Conservation (phyloP, 1,284 basidiomycete species). For the Ganoderma sinense region DNA sequence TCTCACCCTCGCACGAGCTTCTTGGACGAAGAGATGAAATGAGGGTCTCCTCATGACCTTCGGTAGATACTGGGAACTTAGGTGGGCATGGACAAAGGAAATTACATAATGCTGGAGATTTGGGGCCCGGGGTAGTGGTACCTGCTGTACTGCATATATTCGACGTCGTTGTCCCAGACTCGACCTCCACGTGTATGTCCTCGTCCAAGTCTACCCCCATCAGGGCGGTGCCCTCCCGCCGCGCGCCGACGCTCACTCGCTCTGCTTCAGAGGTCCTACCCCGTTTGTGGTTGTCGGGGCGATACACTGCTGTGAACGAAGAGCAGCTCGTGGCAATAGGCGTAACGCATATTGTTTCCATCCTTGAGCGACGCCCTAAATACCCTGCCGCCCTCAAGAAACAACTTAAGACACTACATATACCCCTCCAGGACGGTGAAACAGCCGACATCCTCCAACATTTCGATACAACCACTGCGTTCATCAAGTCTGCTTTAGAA, state of each 20-base stretch:
- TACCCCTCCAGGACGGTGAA: constrained; percentile 42
- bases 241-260: constrained; percentile 20
- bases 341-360: constrained; percentile 50
- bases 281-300: constrained; percentile 72
- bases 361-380: constrained; percentile 48
- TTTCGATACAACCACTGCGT: constrained; percentile 46
- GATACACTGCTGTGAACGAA: constrained; percentile 57
- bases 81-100: no score
- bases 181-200: constrained; percentile 26
- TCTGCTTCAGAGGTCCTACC: constrained; percentile 53
- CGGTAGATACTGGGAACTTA: no score
- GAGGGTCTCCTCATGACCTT: no score
- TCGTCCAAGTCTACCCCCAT: constrained; percentile 28
- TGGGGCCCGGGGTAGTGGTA: no score
- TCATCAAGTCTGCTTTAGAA: constrained; percentile 49
- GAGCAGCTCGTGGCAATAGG: constrained; percentile 50
- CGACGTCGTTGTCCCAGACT: no score
- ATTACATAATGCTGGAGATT: no score
- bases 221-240: constrained; percentile 19
- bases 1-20: neutral
- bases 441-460: constrained; percentile 42
- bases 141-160: no score
- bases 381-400: constrained; percentile 39
- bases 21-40: neutral
- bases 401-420: constrained; percentile 43